Evolutionary conservation across 2,329 filamentous ascomycete species (phyloP), one percentile per base, ranked within the genome.

Genomic region (Didymella keratinophila): DNA sequence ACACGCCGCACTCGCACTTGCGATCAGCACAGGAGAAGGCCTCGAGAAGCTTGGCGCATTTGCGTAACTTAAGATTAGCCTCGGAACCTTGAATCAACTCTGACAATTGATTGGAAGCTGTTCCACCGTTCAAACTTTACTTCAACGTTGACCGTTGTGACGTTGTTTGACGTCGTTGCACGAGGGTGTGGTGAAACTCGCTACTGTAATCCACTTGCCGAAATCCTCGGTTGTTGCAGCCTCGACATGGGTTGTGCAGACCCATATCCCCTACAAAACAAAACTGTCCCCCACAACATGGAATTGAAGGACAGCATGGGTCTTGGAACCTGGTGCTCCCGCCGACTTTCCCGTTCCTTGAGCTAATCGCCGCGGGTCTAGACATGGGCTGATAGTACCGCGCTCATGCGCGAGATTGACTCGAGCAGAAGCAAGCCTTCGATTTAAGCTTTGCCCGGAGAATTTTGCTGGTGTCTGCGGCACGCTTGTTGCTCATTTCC

Each of bases 161-260:
- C 45, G 46, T 51, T 50, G 45, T 58, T 58, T 54, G 45, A 54
- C 50, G 32, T 54, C 46, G 56, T 54, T 46, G 45, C 51, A 50
- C 50, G 32, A 54, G 21, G 32, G n/a, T 32, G 16, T 54, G 37
- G 41, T 58, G 56, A 58, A 58, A 58, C 56, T 42, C 50, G 34
- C 45, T 45, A 52, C 55, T 41, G 11, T 23, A n/a, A 27, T 52
- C 36, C 43, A 36, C 37, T 39, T 53, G 16, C 39, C 41, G 25
- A n/a, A 30, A 58, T 50, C 56, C 56, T 58, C 56, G 56, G 56
- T 25, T 51, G 50, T 50, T 28, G 12, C 50, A 58, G 20, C 18
- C 6, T 45, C 16, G 20, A 53, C 56, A 37, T 28, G 56, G 55
- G 3, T 30, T 32, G 23, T 20, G 36, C 30, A 18, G 43, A 25